Evolutionary conservation across 345 rosid species (phyloP), one percentile per base, ranked within the genome.

Genomic region (Acer campestre): DNA sequence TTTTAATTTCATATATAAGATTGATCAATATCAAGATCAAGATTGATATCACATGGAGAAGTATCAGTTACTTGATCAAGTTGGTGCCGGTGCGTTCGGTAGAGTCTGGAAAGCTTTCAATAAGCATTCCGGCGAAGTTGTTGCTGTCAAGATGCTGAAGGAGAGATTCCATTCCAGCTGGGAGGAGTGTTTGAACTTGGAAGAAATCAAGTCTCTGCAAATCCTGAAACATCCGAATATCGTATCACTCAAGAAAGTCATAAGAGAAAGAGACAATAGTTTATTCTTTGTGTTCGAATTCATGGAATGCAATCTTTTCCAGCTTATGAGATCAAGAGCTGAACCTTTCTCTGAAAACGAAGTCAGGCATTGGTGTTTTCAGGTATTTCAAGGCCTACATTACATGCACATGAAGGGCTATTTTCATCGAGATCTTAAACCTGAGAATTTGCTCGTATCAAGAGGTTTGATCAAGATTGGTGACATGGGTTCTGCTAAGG

Each of bases 371-470:
- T 88, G 82, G 86, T 88, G 85, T 75, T 82, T 88, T 53, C 89
- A 88, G 75, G 80, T 86, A 10, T 83, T 88, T 58, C 84, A 86
- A 64, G 88, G 88, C 55, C 85, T 86, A 35, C 74, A 82, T 38
- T 73, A 84, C 82, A 80, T 86, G 86, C 84, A 86, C 42, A 79
- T 74, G 13, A 84, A 66, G 27, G 88, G 88, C 8, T 86, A 86
- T 67, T 88, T 88, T 48, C 91, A 88, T 53, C 84, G 89, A 23
- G 87, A 88, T 20, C 75, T 85, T 27, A 88, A 88, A 79, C 89
- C 88, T 31, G 86, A 81, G 63, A 88, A 88, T 65, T 42, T 88
- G 78, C 68, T 88, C 68, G 80, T 83, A 23, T 59, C 81, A 4
- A 82, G 81, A 66, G 78, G 71, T 42, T 14, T 68, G 1, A 80